These are phyloP conservation scores for Marsdenia floribunda DNA, from an alignment of 257 asterid genomes.

Conservation along the genomic window DNA sequence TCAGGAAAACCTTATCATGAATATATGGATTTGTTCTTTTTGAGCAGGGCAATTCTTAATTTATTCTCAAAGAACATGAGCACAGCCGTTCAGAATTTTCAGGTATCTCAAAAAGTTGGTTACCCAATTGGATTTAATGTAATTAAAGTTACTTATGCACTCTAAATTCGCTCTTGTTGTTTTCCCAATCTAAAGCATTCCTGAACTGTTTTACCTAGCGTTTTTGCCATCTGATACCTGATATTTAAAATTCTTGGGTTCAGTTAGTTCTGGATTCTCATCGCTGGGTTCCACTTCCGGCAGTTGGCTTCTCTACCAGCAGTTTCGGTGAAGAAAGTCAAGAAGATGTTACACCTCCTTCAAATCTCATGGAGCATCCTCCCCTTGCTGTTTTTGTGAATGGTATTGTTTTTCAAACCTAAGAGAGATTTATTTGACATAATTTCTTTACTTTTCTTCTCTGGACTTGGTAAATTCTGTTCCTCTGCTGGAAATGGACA, in stretches of 20 bases:
- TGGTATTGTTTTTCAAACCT: slow-evolving; percentile 33
- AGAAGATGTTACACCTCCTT: slow-evolving; percentile 80
- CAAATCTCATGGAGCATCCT: slow-evolving; percentile 96
- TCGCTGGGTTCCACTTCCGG: slow-evolving; percentile 69
- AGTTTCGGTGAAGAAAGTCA: slow-evolving; percentile 67
- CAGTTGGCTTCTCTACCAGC: slow-evolving; percentile 85
- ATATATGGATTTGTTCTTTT: slow-evolving; percentile 15
- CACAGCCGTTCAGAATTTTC: slow-evolving; percentile 88
- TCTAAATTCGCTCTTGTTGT: slow-evolving; percentile 1
- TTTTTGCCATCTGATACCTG: slow-evolving; percentile 22
- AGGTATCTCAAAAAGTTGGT: slow-evolving; percentile 40
- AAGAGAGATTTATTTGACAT: neutral
- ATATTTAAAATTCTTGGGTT: slow-evolving; percentile 23
- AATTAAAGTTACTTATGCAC: neutral
- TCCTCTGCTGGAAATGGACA: neutral
- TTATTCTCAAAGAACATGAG: slow-evolving; percentile 82
- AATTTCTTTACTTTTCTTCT: neutral
- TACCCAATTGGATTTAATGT: neutral
- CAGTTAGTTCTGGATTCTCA: slow-evolving; percentile 92
- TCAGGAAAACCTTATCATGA: slow-evolving; percentile 18
- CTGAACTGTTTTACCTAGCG: neutral
- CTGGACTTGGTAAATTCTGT: neutral
- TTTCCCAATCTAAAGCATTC: neutral
- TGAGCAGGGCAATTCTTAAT: slow-evolving; percentile 82
- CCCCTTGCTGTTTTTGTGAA: slow-evolving; percentile 91